Evolutionary conservation across 2,329 filamentous ascomycete genomes (phyloP).

Genomic region (Trichoderma guizhouense): DNA sequence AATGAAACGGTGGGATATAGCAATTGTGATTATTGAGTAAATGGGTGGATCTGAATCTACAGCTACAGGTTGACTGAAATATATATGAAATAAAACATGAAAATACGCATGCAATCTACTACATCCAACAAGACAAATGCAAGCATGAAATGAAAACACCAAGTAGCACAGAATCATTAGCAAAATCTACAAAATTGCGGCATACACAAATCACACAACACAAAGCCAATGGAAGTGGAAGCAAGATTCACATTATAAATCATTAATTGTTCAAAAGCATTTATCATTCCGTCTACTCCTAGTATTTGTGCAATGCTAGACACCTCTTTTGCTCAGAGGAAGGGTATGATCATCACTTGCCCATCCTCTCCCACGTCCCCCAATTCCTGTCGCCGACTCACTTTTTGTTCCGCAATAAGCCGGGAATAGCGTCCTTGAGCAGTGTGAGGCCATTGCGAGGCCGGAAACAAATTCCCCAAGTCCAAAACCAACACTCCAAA

Average conservation of each 20-base stretch:
- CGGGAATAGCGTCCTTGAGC: slow-evolving; percentile 20
- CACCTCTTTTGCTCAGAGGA: slow-evolving; percentile 27
- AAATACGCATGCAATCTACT: background rate
- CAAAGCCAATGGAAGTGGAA: background rate
- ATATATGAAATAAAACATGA: background rate
- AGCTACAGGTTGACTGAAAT: background rate
- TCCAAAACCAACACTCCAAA: background rate
- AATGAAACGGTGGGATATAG: background rate
- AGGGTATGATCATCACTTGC: slow-evolving; percentile 26
- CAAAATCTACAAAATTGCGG: background rate
- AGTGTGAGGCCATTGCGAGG: slow-evolving; percentile 9
- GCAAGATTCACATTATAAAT: background rate
- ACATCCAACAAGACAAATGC: background rate
- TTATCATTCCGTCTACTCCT: slow-evolving; percentile 37
- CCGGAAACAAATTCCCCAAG: background rate
- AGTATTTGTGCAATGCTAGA: slow-evolving; percentile 34
- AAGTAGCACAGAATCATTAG: background rate
- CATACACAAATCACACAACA: background rate
- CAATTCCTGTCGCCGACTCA: slow-evolving; percentile 18
- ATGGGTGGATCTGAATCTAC: background rate
- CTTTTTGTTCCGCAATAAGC: slow-evolving; percentile 19
- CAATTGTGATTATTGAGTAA: background rate
- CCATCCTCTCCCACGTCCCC: slow-evolving; percentile 19
- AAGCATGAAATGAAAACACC: background rate
- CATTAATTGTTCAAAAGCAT: slow-evolving; percentile 28